Percentiles rank a stretch among this genome's conserved stretches.
These are phyloP conservation scores for Naganishia antarctica DNA, from an alignment of 768 basidiomycete species.

Conservation along the genomic window DNA sequence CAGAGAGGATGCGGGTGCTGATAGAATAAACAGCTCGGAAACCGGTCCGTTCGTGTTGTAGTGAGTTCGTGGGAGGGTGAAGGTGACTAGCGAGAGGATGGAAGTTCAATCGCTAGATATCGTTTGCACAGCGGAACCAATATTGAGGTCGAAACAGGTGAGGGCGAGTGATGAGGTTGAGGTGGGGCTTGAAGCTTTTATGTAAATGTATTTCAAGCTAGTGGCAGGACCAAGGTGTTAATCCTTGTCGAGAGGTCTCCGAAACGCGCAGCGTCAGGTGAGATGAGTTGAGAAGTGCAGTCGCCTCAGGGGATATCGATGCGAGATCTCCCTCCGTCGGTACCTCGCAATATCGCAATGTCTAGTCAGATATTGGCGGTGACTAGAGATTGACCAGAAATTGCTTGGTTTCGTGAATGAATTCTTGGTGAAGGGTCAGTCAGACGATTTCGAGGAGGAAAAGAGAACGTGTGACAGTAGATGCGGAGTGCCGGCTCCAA, in stretches of 20 bases:
- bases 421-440: background rate
- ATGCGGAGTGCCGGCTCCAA: too few relatives aligned
- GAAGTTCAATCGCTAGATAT: conserved; percentile 2
- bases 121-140: conserved; percentile 15
- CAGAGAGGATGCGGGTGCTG: background rate
- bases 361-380: background rate
- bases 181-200: background rate
- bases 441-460: background rate
- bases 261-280: too few relatives aligned
- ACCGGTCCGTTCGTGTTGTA: background rate
- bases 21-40: background rate
- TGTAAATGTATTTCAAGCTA: too few relatives aligned
- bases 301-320: too few relatives aligned
- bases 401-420: background rate
- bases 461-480: too few relatives aligned
- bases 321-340: too few relatives aligned
- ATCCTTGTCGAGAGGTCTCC: too few relatives aligned
- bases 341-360: background rate
- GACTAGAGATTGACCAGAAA: background rate
- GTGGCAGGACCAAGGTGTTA: too few relatives aligned
- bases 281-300: too few relatives aligned
- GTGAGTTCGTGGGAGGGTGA: background rate
- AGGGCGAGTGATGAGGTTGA: too few relatives aligned
- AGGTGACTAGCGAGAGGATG: conserved; percentile 8
- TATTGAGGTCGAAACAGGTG: background rate